These are phyloP conservation scores for Bocquillonia castaneifolia DNA, from an alignment of 441 rosid genomes.

Conservation along the genomic window DNA sequence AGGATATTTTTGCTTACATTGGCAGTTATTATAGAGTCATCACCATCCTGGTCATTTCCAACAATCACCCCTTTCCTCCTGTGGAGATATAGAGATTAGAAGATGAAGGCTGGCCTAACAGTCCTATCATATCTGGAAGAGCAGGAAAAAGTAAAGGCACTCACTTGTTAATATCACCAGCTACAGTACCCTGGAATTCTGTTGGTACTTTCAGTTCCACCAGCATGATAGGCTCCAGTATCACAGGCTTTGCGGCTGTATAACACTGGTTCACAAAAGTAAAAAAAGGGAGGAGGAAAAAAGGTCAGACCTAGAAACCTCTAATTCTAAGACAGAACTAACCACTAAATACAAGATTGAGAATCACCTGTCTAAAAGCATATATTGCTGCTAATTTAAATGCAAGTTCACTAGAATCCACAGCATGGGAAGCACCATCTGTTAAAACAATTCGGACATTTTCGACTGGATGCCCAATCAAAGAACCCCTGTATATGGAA, in stretches of 20 bases:
- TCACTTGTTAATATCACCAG: constrained; percentile 96
- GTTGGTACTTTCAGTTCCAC: constrained; percentile 94
- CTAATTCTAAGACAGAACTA: background rate
- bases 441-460: constrained; percentile 71
- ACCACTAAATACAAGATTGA: background rate
- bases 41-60: constrained; percentile 98
- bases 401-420: constrained; percentile 98
- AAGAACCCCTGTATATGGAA: constrained; percentile 60
- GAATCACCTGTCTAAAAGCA: constrained; percentile 78
- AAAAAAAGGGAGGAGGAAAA: background rate
- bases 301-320: constrained; percentile 3
- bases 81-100: background rate
- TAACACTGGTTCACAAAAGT: constrained; percentile 49
- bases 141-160: constrained; percentile 15
- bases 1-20: constrained; percentile 42
- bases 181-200: constrained; percentile 91
- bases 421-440: constrained; percentile 91
- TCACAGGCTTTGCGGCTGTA: constrained; percentile 77
- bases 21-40: constrained; percentile 77
- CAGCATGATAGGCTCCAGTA: constrained; percentile 89
- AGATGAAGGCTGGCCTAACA: background rate
- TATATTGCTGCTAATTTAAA: constrained; percentile 92
- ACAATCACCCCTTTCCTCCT: constrained; percentile 98
- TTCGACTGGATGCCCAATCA: constrained; percentile 95
- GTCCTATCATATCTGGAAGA: background rate